Conservation (phyloP, 495 filamentous ascomycete species). For the Oleoguttula mirabilis region DNA sequence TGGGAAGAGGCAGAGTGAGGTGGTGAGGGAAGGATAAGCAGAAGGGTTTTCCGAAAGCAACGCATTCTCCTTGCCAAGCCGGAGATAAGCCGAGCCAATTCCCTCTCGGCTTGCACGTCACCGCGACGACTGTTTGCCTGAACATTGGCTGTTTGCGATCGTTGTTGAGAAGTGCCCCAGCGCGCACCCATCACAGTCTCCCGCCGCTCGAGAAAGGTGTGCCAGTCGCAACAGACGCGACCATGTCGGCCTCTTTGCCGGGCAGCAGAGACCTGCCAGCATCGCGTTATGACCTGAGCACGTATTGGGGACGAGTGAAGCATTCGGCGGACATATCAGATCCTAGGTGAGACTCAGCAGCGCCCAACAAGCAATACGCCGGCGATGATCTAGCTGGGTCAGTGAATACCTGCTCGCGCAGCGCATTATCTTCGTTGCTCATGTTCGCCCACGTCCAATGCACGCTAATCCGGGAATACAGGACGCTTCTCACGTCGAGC, state of each 20-base stretch:
- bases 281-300: conserved; percentile 82
- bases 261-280: conserved; percentile 73
- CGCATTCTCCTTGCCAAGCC: too few relatives aligned
- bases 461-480: conserved; percentile 27
- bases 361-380: conserved; percentile 11
- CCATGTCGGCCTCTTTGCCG: conserved; percentile 87
- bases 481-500: conserved; percentile 66
- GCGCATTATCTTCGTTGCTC: not conserved
- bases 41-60: too few relatives aligned
- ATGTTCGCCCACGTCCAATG: not conserved
- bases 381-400: conserved; percentile 3
- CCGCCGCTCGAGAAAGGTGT: too few relatives aligned
- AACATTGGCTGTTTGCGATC: too few relatives aligned
- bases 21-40: too few relatives aligned
- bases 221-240: too few relatives aligned
- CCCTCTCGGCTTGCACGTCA: too few relatives aligned
- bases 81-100: too few relatives aligned
- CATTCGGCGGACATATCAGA: conserved; percentile 86
- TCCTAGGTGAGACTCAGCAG: conserved; percentile 73
- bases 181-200: too few relatives aligned
- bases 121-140: too few relatives aligned
- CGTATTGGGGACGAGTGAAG: conserved; percentile 88
- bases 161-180: too few relatives aligned
- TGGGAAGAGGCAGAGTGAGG: too few relatives aligned
- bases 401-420: conserved; percentile 6